A percentile compares a stretch with the other conserved stretches of the same genome.
Evolutionary conservation across 345 rosid species (phyloP).

Genomic region (Atalantia buxifolia): DNA sequence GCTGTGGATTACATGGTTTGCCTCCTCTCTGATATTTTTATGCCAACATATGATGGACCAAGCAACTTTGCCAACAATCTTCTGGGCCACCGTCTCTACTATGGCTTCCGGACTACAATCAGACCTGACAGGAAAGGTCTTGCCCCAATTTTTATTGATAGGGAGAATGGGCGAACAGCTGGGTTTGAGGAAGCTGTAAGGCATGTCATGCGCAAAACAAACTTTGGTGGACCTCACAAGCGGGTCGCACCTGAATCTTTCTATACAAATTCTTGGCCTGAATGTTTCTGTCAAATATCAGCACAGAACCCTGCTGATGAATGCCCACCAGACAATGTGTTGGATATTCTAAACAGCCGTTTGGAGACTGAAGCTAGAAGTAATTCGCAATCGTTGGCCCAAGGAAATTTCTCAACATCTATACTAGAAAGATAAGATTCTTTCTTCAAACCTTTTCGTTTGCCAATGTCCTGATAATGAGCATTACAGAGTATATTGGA

Average conservation of each 20-base stretch:
- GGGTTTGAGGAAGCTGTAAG: slow-evolving; percentile 84
- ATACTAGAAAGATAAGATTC: slow-evolving; percentile 38
- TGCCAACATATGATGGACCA: slow-evolving; percentile 99
- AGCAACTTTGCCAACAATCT: slow-evolving; percentile 99
- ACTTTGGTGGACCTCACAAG: slow-evolving; percentile 94
- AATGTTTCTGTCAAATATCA: slow-evolving; percentile 83
- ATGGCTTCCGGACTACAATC: slow-evolving; percentile 92
- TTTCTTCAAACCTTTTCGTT: neutral
- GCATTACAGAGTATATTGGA: slow-evolving; percentile 3
- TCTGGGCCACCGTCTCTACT: slow-evolving; percentile 93
- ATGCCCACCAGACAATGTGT: slow-evolving; percentile 85
- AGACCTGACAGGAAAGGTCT: slow-evolving; percentile 93
- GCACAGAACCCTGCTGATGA: slow-evolving; percentile 62
- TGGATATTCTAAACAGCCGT: slow-evolving; percentile 63
- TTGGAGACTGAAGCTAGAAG: slow-evolving; percentile 38
- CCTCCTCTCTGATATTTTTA: slow-evolving; percentile 88
- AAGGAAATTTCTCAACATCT: slow-evolving; percentile 42
- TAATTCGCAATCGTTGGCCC: slow-evolving; percentile 35
- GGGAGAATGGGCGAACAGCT: slow-evolving; percentile 60
- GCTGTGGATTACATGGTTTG: slow-evolving; percentile 99
- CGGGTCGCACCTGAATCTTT: slow-evolving; percentile 90
- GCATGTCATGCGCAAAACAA: slow-evolving; percentile 76
- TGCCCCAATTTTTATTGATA: slow-evolving; percentile 72
- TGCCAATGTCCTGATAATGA: neutral
- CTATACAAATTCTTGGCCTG: slow-evolving; percentile 98